Base-by-base conservation (phyloP, 257 asterid genomes). In the Solanum pimpinellifolium region DNA sequence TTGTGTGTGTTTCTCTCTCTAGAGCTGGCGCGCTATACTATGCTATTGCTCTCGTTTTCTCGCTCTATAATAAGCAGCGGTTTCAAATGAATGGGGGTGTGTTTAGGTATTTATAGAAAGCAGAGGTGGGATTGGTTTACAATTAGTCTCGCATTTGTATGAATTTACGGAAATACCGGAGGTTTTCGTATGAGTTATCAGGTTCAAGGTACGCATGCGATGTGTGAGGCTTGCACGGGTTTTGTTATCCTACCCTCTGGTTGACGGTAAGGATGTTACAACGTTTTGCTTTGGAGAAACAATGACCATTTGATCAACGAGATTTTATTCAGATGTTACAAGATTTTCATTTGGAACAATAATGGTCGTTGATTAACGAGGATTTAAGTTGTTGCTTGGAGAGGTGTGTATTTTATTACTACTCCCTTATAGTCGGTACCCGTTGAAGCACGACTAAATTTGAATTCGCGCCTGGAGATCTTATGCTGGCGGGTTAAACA, bases 161-260 rank as follows among this genome's bases (percentile, higher is more conserved):
- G 12, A n/a, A 93, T 84, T 92, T 90, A 91, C 98, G 74, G 59
- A 83, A 86, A 66, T 89, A 90, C 98, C 98, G 84, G 87, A 12
- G 21, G 52, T 69, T 73, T 72, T 86, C 86, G 88, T 87, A 87
- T 83, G 89, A 83, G 27, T 69, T 12, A 72, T 91, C 65, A 16
- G 65, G 6, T 27, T 33, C 10, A 62, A n/a, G 91, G 90, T 87
- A 68, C 86, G 83, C 89, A 80, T 69, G 66, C 87, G 70, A 65
- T 31, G 31, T 29, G 85, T 31, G 70, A 49, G 31, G 29, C 25
- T 46, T 33, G 11, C 10, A 90, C 21, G 83, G 81, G 89, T 12
- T 66, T 60, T 65, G 56, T 85, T 91, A 91, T 88, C 83, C 80
- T 27, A 86, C 6, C 3, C 75, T 68, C 46, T 78, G 37, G 52